Base-by-base conservation (phyloP, 2,329 filamentous ascomycete species). In the Ophiostoma perfectum region DNA sequence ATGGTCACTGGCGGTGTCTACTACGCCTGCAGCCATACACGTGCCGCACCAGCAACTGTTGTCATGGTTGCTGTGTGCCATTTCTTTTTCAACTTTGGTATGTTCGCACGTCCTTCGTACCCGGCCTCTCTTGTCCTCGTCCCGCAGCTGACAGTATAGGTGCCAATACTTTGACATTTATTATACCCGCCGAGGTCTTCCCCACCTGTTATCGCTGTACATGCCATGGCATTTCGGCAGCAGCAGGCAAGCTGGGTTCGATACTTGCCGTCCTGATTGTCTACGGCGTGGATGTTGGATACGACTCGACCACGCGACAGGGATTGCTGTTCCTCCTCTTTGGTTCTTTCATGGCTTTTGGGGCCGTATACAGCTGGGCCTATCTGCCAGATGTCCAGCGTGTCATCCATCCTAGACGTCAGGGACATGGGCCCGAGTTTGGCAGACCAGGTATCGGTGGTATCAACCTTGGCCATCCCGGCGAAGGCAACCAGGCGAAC, bases 181-280 rank as follows among this genome's bases (percentile, higher is more conserved):
- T 88, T 67, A 83, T 89, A 16, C 86, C 87, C 1, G 86, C 85
- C 58, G 86, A 89, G 74, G 83, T 87, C 58, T 90, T 89, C 74
- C 86, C 86, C 0, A 89, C 86, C 1, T 81, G 82, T 71, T 88
- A 88, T 72, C 82, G 87, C 55, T 86, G 82, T 66, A 86, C 86
- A 0, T 88, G 85, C 69, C 85, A 88, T 73, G 86, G 85, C 38
- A 85, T 88, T 66, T 86, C 85, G 0, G 86, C 86, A 0, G 86
- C 86, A 0, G 81, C 82, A 0, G 86, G 86, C 11, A 88, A 88
- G 73, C 75, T 85, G 0, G 86, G 85, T 38, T 84, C 83, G 69
- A 81, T 88, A 66, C 75, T 83, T 5, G 83, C 82, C 65, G 78
- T 84, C 18, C 73, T 83, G 12, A 77, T 84, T 39, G 81, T 84